These are phyloP conservation scores for Quercus aquifolioides DNA, from an alignment of 306 rosid genomes.

Conservation along the genomic window DNA sequence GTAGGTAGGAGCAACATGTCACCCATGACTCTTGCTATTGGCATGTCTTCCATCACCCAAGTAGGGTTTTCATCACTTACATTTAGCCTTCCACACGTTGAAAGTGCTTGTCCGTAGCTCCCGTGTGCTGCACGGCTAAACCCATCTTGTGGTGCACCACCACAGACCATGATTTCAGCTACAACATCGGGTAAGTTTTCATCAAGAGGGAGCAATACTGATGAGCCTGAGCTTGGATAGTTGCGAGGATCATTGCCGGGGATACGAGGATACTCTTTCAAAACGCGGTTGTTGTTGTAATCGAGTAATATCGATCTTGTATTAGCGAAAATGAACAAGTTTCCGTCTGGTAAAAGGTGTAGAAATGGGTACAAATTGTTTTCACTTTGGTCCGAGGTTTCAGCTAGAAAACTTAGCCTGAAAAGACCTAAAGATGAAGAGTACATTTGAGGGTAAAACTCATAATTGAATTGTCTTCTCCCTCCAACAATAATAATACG, in stretches of 20 bases:
- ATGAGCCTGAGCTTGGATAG: conserved; percentile 81
- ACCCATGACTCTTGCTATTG: conserved; percentile 63
- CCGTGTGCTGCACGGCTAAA: conserved; percentile 19
- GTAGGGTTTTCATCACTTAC: conserved; percentile 41
- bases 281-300: conserved; percentile 40
- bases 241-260: conserved; percentile 64
- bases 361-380: conserved; percentile 79
- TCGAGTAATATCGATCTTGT: conserved; percentile 51
- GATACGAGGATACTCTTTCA: conserved; percentile 57
- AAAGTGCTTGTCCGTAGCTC: conserved; percentile 27
- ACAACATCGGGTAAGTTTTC: conserved; percentile 25
- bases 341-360: conserved; percentile 82
- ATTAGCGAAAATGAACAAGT: conserved; percentile 75
- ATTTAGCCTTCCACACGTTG: conserved; percentile 52
- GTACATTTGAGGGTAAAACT: conserved; percentile 46
- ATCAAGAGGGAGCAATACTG: conserved; percentile 71
- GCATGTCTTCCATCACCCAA: conserved; percentile 75
- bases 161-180: conserved; percentile 63
- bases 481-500: conserved; percentile 69
- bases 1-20: conserved; percentile 70
- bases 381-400: conserved; percentile 51
- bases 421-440: conserved; percentile 1
- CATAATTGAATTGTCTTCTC: conserved; percentile 67
- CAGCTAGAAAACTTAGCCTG: conserved; percentile 35
- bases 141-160: conserved; percentile 60